phyloP scores from a whole-genome alignment of 2,329 filamentous ascomycete genomes.

The Colletotrichum siamense region DNA sequence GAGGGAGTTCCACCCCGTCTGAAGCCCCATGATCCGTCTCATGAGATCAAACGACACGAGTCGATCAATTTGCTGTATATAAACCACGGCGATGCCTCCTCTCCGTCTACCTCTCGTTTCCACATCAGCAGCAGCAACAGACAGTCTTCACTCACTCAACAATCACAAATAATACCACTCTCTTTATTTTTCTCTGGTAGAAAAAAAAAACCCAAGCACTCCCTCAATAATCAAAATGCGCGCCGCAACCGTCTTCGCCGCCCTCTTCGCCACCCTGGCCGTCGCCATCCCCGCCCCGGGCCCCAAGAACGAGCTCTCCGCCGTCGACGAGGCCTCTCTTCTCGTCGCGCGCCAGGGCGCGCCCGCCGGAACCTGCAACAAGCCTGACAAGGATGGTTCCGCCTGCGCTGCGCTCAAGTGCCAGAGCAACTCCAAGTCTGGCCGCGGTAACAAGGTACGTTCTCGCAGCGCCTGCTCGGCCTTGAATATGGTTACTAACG shows the following conservation, averaged over 20 bases:
- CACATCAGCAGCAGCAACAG: background rate
- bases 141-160: background rate
- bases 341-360: background rate
- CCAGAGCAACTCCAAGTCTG: background rate
- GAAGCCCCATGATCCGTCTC: background rate
- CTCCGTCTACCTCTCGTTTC: too few species aligned
- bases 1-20: background rate
- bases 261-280: constrained; percentile 8
- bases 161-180: background rate
- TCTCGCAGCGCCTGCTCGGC: background rate
- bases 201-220: background rate
- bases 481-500: background rate
- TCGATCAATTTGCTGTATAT: background rate
- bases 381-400: background rate
- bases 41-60: background rate
- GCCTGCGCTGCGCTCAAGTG: background rate
- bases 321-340: background rate
- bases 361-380: background rate
- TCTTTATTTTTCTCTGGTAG: background rate
- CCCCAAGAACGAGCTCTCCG: background rate
- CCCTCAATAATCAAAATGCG: background rate
- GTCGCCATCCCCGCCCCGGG: background rate
- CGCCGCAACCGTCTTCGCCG: background rate
- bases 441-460: background rate
- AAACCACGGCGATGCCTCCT: background rate